Conservation (phyloP, 106 monocot species). For the Chionographis japonica region DNA sequence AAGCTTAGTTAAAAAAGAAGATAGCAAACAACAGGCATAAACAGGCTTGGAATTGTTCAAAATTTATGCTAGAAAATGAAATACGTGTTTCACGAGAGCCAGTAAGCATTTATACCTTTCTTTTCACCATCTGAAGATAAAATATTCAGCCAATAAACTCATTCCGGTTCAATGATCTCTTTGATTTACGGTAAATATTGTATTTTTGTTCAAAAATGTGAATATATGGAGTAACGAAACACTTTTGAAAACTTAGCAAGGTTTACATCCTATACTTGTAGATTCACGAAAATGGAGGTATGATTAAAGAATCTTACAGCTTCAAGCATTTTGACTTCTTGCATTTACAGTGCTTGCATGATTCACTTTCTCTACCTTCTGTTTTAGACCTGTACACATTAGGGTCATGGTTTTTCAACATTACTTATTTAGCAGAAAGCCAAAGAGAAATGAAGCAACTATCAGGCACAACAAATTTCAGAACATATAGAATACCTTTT, state of each 20-base stretch:
- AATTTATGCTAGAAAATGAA: too few species aligned
- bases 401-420: background rate
- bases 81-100: too few species aligned
- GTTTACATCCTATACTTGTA: background rate
- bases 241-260: background rate
- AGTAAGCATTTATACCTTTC: too few species aligned
- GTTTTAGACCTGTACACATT: constrained; percentile 49
- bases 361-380: constrained; percentile 65
- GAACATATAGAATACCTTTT: constrained; percentile 40
- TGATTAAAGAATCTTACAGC: constrained; percentile 49
- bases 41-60: too few species aligned
- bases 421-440: background rate
- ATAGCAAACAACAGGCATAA: too few species aligned
- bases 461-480: background rate
- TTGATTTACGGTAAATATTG: too few species aligned
- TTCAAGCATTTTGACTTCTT: constrained; percentile 99
- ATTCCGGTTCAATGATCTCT: too few species aligned
- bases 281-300: background rate
- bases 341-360: constrained; percentile 90
- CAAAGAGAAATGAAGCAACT: background rate
- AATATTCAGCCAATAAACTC: too few species aligned
- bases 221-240: too few species aligned
- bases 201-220: too few species aligned
- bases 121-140: too few species aligned
- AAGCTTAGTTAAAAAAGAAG: too few species aligned